Evolutionary conservation across 225 moss, liverwort and hornwort species (phyloP).

Genomic region (Sphagnum tenellum): DNA sequence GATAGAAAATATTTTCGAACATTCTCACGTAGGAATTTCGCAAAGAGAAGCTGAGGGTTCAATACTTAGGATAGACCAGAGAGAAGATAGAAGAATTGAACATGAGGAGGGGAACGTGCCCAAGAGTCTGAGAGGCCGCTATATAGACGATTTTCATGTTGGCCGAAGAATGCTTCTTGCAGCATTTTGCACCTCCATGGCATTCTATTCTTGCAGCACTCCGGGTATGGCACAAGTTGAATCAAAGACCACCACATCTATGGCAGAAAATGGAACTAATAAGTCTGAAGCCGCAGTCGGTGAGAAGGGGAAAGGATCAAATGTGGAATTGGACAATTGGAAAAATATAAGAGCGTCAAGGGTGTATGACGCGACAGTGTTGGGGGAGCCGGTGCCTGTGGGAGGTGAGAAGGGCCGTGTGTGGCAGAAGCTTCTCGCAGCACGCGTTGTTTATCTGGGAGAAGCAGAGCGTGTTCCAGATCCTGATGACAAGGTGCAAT

Average conservation of each 20-base stretch:
- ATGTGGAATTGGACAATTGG: constrained; percentile 6
- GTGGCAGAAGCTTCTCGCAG: constrained; percentile 80
- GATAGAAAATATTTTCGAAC: too few species aligned
- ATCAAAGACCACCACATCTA: background rate
- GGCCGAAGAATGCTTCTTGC: constrained; percentile 68
- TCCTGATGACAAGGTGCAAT: constrained; percentile 59
- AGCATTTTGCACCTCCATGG: constrained; percentile 36
- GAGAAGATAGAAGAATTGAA: too few species aligned
- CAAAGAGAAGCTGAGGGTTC: too few species aligned
- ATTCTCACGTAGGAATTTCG: too few species aligned
- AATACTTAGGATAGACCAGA: too few species aligned
- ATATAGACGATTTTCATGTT: constrained; percentile 11
- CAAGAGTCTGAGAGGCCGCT: too few species aligned
- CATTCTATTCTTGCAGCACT: constrained; percentile 15
- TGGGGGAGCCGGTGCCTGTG: constrained; percentile 73
- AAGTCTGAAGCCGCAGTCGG: constrained; percentile 9
- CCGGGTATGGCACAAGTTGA: constrained; percentile 27
- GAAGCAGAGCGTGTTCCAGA: constrained; percentile 82
- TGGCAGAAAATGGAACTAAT: background rate
- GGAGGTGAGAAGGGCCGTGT: constrained; percentile 56
- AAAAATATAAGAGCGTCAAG: constrained; percentile 44
- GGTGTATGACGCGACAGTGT: constrained; percentile 71
- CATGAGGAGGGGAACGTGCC: too few species aligned
- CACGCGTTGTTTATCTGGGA: constrained; percentile 79
- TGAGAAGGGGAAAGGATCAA: constrained; percentile 15